Percentiles rank a stretch among this genome's conserved stretches.
Conservation (phyloP, 768 basidiomycete species). For the Boletus reticuloceps region DNA sequence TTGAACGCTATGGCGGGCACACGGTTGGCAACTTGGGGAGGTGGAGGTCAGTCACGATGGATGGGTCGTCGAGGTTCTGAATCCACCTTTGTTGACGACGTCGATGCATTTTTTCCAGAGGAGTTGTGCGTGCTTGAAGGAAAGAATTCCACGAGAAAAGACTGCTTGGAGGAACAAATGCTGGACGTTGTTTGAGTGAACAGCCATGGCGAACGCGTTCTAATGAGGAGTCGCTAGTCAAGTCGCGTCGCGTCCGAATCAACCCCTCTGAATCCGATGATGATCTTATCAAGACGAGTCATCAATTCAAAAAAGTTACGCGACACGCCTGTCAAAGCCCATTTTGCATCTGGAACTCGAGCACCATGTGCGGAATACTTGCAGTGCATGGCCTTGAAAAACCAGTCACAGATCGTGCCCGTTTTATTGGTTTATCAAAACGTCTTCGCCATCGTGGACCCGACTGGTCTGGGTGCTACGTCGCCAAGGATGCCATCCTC, state of each 20-base stretch:
- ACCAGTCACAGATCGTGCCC: slow-evolving; percentile 64
- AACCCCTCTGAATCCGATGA: no score
- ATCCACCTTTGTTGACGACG: slow-evolving; percentile 58
- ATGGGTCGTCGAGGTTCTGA: not conserved
- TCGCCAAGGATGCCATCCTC: slow-evolving; percentile 77
- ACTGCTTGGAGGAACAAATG: slow-evolving; percentile 79
- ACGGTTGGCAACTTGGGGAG: slow-evolving; percentile 48
- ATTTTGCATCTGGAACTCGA: not conserved
- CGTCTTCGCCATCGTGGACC: slow-evolving; percentile 92
- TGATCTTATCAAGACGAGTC: not conserved
- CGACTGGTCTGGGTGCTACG: slow-evolving; percentile 97
- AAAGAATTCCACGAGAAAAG: slow-evolving; percentile 65
- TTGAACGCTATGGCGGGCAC: slow-evolving; percentile 44
- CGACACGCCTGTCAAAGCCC: no score
- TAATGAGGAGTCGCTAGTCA: not conserved
- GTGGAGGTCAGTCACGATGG: not conserved
- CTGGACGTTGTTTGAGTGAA: slow-evolving; percentile 60
- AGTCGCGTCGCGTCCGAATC: not conserved
- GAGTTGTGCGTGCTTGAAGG: slow-evolving; percentile 58
- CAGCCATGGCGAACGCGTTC: slow-evolving; percentile 32
- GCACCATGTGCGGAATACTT: slow-evolving; percentile 87
- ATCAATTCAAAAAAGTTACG: not conserved
- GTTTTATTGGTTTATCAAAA: slow-evolving; percentile 83
- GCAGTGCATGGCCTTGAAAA: slow-evolving; percentile 80
- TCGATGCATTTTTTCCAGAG: slow-evolving; percentile 69